Base-by-base conservation (phyloP, 148 eudicot genomes). In the Camellia japonica region DNA sequence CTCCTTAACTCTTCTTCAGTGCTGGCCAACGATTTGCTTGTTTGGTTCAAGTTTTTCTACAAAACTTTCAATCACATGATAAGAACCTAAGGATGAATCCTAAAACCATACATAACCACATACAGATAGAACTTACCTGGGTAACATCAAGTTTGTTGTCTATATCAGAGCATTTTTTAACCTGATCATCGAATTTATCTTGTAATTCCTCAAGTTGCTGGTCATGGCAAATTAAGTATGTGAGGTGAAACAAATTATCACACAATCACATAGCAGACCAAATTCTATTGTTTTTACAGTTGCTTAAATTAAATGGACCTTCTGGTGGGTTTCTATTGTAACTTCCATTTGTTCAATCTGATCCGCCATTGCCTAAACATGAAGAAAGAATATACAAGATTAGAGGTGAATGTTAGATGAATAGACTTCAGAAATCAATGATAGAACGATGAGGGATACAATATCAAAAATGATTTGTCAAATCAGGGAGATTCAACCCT, bases 291-390 rank as follows among this genome's bases (percentile, higher is more conserved):
- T 38, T 59, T 46, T 19, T 13, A 63, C 60, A 65, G 64, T 38
- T 10, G 18, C 38, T 14, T 23, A 13, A 49, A 47, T 71, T 0
- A 44, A 82, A 49, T 84, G 38, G 71, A 90, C 97, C 92, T 90
- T 91, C 74, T 91, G 95, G 38, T 91, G 87, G 63, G 14, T 89
- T 76, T 93, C 97, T 42, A 93, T 83, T 44, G 88, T 87, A 41
- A 85, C 74, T 51, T 91, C 93, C 95, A 93, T 90, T 76, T 89
- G 95, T 82, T 91, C 93, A 83, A 93, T 91, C 83, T 91, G 92
- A 77, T 93, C 97, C 7, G 91, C 83, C 97, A 93, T 93, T 77
- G 93, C 89, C 97, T 93, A 78, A 18, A 76, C 47, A 82, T 23
- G 42, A 44, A 43, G 59, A 70, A 52, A 8, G 4, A 78, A 49